phyloP scores from a whole-genome alignment of 2,329 filamentous ascomycete genomes.

The Grosmannia serpens region DNA sequence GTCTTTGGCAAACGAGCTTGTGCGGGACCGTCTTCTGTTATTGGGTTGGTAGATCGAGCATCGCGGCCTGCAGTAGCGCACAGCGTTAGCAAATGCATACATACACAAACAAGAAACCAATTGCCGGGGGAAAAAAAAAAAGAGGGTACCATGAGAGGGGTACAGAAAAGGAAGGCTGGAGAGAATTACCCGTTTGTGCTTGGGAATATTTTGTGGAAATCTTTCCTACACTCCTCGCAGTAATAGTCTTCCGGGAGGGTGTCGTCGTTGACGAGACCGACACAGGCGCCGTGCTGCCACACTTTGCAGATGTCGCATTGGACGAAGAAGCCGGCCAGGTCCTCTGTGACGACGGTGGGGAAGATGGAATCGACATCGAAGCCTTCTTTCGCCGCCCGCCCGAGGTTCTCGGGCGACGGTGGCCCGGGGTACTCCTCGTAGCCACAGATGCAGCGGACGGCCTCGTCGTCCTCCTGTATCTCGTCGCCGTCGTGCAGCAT shows the following conservation, averaged over 20 bases:
- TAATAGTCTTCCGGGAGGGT: slow-evolving; percentile 95
- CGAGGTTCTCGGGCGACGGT: slow-evolving; percentile 44
- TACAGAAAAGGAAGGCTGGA: neutral
- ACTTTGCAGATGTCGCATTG: slow-evolving; percentile 97
- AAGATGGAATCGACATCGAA: slow-evolving; percentile 46
- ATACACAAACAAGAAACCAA: neutral
- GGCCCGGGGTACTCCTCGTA: slow-evolving; percentile 90
- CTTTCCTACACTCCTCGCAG: slow-evolving; percentile 87
- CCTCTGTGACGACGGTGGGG: slow-evolving; percentile 59
- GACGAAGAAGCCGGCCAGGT: slow-evolving; percentile 89
- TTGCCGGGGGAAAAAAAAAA: no score
- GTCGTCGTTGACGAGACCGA: slow-evolving; percentile 90
- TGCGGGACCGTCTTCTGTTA: slow-evolving; percentile 45
- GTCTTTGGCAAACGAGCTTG: slow-evolving; percentile 55
- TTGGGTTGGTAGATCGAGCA: slow-evolving; percentile 56
- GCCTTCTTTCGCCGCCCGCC: slow-evolving; percentile 42
- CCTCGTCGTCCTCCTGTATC: slow-evolving; percentile 78
- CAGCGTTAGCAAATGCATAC: slow-evolving; percentile 24
- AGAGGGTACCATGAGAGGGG: neutral
- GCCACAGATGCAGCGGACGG: slow-evolving; percentile 90
- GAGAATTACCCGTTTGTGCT: slow-evolving; percentile 71
- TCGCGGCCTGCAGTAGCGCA: slow-evolving; percentile 38
- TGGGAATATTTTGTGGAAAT: slow-evolving; percentile 73
- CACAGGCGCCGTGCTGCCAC: slow-evolving; percentile 97
- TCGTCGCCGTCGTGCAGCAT: slow-evolving; percentile 56